Base-by-base conservation (phyloP, 306 rosid species). In the Hippophae gyantsensis region DNA sequence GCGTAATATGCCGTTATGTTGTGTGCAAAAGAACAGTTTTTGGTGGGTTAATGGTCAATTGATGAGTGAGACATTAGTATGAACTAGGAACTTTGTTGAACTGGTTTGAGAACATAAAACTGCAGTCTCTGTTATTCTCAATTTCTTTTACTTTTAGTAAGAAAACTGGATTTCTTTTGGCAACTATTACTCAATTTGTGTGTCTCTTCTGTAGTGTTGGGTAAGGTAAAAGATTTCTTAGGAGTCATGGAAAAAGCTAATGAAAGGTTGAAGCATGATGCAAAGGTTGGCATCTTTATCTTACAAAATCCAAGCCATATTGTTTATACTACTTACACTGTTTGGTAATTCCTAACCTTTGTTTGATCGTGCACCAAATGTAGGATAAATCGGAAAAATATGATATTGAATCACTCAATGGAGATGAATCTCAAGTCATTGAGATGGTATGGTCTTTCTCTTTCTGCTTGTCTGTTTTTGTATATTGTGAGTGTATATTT, bases 211-310 rank as follows among this genome's bases (percentile, higher is more conserved):
- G 50, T 66, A 82, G 84, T 82, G 52, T 63, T 82, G 49, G 84
- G 84, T 43, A 76, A 66, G 67, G 69, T 82, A 46, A 67, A 64
- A 50, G 67, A 86, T 63, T 89, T 89, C 61, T 67, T 89, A 63
- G 95, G 89, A 69, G 79, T 86, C 47, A 75, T 85, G 52, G 79
- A 86, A 60, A 85, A 89, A 89, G 85, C 95, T 53, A 90, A 90
- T 75, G 69, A 74, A 47, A 72, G 12, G 67, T 63, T 90, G 68
- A 66, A 78, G 67, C 57, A 59, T 52, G 79, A 80, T 76, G 86
- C 86, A 43, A 79, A 87, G 98, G 95, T 90, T 79, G 48, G 54
- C 67, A 61, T 13, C 26, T 74, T 55, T 56, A 57, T 51, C 70
- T 57, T 42, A 59, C 14, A 65, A 13, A 50, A 42, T 10, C 52